Base-by-base conservation (phyloP, 129 eudicot genomes). In the Oenanthe sinensis region DNA sequence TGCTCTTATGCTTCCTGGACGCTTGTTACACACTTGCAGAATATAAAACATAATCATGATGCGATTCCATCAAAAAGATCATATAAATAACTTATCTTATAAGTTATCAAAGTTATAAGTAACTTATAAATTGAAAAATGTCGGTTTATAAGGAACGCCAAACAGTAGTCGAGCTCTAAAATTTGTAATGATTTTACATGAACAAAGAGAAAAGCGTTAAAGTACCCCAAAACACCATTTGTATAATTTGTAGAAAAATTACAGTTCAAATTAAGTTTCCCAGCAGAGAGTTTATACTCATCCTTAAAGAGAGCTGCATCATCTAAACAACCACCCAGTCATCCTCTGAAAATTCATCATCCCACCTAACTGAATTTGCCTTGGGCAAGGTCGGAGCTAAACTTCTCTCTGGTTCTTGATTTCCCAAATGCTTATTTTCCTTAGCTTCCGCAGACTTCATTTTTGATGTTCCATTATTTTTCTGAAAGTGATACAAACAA, bases 251-350 rank as follows among this genome's bases (percentile, higher is more conserved):
- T 55, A 55, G n/a, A 22, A 52, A 22, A 22, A 22, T 6, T 55
- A 50, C 5, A 50, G 17, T 16, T 50, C n/a, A n/a, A 50, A 0
- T 0, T 6, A 55, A 55, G 12, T 55, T 3, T 2, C 8, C 4
- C 13, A 3, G 2, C 63, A 55, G 11, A 55, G 28, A 55, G 60
- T 55, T 55, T 55, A 28, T n/a, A 22, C 20, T 54, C 63, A 54
- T 19, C 63, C 22, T 20, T 20, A 19, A 55, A 55, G 28, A 55
- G 28, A 55, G 63, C 28, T 22, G 40, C 16, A 65, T 30, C 0
- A 65, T 28, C 36, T 28, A 65, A 24, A 65, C 20, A 65, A 65
- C 71, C 40, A 65, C 71, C 71, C 71, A 65, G 40, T 65, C 71
- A 65, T 26, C 19, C 71, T 65, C 71, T 24, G 39, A 33, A 65